phyloP scores from a whole-genome alignment of 495 filamentous ascomycete species.

The Glutinoglossum americanum region DNA sequence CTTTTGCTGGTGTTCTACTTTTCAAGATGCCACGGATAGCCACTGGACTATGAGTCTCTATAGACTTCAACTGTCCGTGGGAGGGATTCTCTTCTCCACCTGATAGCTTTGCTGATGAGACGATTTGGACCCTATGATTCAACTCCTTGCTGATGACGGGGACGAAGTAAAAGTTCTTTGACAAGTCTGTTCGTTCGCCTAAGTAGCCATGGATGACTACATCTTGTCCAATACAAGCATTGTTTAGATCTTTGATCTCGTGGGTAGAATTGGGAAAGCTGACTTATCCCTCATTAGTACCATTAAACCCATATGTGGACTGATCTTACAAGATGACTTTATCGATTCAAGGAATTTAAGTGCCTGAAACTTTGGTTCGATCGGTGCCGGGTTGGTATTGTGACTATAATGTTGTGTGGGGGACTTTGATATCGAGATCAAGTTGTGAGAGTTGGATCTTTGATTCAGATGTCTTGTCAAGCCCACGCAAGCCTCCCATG shows the following conservation, averaged over 20 bases:
- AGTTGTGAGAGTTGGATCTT: not conserved
- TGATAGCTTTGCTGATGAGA: constrained; percentile 24
- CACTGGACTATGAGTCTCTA: constrained; percentile 31
- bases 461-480: not conserved
- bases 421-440: not conserved
- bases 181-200: constrained; percentile 34
- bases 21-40: constrained; percentile 28
- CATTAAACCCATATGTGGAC: not conserved
- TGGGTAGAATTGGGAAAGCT: constrained; percentile 29
- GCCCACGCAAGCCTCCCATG: not conserved
- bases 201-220: constrained; percentile 58
- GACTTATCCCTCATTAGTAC: constrained; percentile 17
- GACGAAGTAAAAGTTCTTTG: constrained; percentile 47
- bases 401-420: not conserved
- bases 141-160: constrained; percentile 31
- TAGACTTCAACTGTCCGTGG: constrained; percentile 24
- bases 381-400: not conserved
- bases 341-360: not conserved
- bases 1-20: constrained; percentile 13
- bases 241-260: constrained; percentile 24
- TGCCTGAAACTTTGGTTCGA: not conserved
- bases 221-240: constrained; percentile 20
- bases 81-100: constrained; percentile 11
- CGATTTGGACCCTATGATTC: constrained; percentile 27
- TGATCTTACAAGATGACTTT: not conserved